Evolutionary conservation across 805 yeast genomes (phyloP), one percentile per base, ranked within the genome.

Genomic region (Metschnikowia lachancei): DNA sequence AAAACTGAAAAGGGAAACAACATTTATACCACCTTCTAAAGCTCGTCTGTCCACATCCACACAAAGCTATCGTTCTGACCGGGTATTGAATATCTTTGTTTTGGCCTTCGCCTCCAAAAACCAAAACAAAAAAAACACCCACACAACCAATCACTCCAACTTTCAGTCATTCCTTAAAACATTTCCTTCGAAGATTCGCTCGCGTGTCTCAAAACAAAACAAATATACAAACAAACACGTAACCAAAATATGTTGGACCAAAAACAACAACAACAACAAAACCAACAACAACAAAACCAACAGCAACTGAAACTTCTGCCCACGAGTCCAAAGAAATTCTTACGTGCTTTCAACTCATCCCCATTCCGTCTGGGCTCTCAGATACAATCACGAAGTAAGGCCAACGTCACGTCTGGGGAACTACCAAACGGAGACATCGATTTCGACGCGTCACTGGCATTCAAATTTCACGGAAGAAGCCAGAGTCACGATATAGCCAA

Each of bases 301-400:
- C 31, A 26, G 13, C 39, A 36, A 14, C 39, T 12, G 43, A 43
- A 42, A 29, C 13, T 32, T 20, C 10, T 37, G 2, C 14, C 45
- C n/a, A 30, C 49, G n/a, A 55, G 59, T 40, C 59, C 59, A 31
- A 49, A 48, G 42, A 51, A 46, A 42, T 55, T 55, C 39, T 53
- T 55, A 37, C 45, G 51, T 4, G 51, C 46, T 9, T 47, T 55
- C 39, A 43, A 50, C 22, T 36, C 44, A 42, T 55, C 59, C 31
- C 59, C 59, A 8, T 55, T 55, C 43, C 47, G 54, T 12, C 45
- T 18, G 42, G 33, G 38, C 31, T n/a, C 19, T 16, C 41, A 13
- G 39, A 13, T 38, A 38, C 39, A 36, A 16, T 13, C 37, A 18
- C 37, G 37, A 13, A 36, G 17, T 22, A 36, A 36, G 6, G 22